These are phyloP conservation scores for Spatholobus suberectus DNA, from an alignment of 306 rosid species.

Conservation along the genomic window DNA sequence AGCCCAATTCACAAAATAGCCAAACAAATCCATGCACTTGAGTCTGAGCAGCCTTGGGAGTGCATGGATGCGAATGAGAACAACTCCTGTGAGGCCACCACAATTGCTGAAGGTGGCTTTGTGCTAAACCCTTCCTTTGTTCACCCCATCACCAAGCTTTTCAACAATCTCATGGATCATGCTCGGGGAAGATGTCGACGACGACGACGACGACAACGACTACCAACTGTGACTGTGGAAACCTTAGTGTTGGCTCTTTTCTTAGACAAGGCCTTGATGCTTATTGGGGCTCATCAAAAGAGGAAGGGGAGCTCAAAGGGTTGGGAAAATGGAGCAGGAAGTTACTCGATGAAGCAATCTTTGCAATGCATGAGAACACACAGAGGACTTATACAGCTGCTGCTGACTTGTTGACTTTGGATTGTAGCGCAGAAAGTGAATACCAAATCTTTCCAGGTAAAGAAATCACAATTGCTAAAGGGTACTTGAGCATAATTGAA, in stretches of 20 bases:
- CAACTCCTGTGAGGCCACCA: constrained; percentile 47
- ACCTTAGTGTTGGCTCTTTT: constrained; percentile 66
- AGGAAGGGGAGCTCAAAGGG: constrained; percentile 50
- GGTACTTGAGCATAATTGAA: constrained; percentile 68
- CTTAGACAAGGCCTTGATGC: constrained; percentile 62
- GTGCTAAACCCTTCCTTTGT: constrained; percentile 49
- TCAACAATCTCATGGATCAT: constrained; percentile 74
- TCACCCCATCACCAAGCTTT: constrained; percentile 67
- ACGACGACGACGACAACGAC: background rate
- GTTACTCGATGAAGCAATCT: constrained; percentile 68
- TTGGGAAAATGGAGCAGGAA: constrained; percentile 63
- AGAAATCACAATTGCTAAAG: constrained; percentile 83
- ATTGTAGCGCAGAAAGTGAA: constrained; percentile 82
- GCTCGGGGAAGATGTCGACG: constrained; percentile 55
- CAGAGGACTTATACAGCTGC: constrained; percentile 90
- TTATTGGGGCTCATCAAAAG: constrained; percentile 50
- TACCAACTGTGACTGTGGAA: constrained; percentile 41
- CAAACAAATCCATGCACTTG: constrained; percentile 63
- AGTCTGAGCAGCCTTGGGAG: constrained; percentile 91
- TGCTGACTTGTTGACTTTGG: constrained; percentile 66
- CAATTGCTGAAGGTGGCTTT: constrained; percentile 86
- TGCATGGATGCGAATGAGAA: constrained; percentile 78
- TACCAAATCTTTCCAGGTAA: constrained; percentile 83
- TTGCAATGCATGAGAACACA: constrained; percentile 70
- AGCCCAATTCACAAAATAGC: constrained; percentile 90